These are phyloP conservation scores for Betula pendula DNA, from an alignment of 306 rosid species.

Conservation along the genomic window DNA sequence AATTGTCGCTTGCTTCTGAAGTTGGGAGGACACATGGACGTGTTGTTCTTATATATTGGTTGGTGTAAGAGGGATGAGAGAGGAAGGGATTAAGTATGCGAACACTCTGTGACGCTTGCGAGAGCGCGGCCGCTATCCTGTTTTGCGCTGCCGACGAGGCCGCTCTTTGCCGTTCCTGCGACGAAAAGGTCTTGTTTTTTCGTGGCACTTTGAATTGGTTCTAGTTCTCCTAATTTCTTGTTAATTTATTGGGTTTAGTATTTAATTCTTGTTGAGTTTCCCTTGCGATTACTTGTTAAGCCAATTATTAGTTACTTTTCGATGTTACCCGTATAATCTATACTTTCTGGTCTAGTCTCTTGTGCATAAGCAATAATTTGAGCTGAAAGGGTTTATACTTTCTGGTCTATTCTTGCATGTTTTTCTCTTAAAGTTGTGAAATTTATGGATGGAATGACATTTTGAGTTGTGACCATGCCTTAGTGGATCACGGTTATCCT, in stretches of 20 bases:
- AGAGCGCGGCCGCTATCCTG: slow-evolving; percentile 88
- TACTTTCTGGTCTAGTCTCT: neutral
- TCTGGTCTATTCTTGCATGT: neutral
- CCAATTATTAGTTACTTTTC: neutral
- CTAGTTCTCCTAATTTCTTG: neutral
- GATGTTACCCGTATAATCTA: neutral
- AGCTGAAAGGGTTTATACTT: neutral
- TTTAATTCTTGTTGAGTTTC: neutral
- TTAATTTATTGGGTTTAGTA: neutral
- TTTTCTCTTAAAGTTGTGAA: neutral
- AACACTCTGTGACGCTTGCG: slow-evolving; percentile 97
- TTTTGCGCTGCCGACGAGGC: slow-evolving; percentile 99
- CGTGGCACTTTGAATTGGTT: neutral
- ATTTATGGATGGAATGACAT: neutral
- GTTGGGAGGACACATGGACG: slow-evolving; percentile 29
- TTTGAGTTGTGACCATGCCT: neutral
- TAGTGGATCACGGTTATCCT: neutral
- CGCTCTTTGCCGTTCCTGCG: slow-evolving; percentile 91
- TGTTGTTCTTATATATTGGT: slow-evolving; percentile 17
- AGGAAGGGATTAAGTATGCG: slow-evolving; percentile 66
- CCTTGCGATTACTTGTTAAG: neutral
- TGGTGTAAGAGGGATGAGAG: slow-evolving; percentile 62
- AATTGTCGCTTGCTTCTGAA: slow-evolving; percentile 17
- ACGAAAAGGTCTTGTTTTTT: slow-evolving; percentile 62
- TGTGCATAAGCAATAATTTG: neutral